Conservation (phyloP, 2,329 filamentous ascomycete genomes). For the Aspergillus fischeri region DNA sequence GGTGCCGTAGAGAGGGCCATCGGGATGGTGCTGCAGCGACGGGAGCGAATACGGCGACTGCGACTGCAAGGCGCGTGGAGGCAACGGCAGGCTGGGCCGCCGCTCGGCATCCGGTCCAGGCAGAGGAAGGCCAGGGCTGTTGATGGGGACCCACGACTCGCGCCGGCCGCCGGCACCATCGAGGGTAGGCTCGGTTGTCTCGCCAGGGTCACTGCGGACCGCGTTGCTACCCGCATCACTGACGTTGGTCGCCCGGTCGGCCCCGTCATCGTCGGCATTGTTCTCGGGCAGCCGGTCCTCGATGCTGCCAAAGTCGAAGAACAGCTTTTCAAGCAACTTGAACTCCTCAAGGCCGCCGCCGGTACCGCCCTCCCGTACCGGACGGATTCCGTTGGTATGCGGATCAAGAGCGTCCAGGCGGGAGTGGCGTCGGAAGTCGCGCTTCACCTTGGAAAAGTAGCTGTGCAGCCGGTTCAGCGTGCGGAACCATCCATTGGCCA, state of each 20-base stretch:
- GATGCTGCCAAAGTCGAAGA: slow-evolving; percentile 36
- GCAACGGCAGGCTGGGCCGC: slow-evolving; percentile 37
- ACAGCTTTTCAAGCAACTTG: slow-evolving; percentile 39
- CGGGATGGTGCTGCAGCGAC: slow-evolving; percentile 33
- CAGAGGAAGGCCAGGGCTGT: slow-evolving; percentile 32
- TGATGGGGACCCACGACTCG: slow-evolving; percentile 42
- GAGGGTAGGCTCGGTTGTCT: slow-evolving; percentile 24
- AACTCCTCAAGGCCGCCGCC: slow-evolving; percentile 36
- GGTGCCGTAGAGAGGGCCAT: slow-evolving; percentile 25
- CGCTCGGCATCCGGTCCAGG: slow-evolving; percentile 31
- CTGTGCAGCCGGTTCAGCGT: slow-evolving; percentile 40
- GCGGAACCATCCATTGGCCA: slow-evolving; percentile 43
- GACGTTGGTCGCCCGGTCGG: slow-evolving; percentile 30
- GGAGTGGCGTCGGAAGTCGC: slow-evolving; percentile 33
- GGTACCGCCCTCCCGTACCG: slow-evolving; percentile 29
- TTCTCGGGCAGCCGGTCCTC: slow-evolving; percentile 37
- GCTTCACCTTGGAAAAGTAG: slow-evolving; percentile 39
- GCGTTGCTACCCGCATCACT: slow-evolving; percentile 40
- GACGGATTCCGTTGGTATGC: slow-evolving; percentile 26
- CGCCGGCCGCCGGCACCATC: slow-evolving; percentile 33
- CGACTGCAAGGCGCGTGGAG: slow-evolving; percentile 30
- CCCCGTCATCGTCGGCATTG: slow-evolving; percentile 30
- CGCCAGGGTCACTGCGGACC: slow-evolving; percentile 38
- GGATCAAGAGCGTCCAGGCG: slow-evolving; percentile 28
- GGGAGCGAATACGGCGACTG: slow-evolving; percentile 33